Evolutionary conservation across 208 protist species (phyloP).

Genomic region (Crithidia sp.): DNA sequence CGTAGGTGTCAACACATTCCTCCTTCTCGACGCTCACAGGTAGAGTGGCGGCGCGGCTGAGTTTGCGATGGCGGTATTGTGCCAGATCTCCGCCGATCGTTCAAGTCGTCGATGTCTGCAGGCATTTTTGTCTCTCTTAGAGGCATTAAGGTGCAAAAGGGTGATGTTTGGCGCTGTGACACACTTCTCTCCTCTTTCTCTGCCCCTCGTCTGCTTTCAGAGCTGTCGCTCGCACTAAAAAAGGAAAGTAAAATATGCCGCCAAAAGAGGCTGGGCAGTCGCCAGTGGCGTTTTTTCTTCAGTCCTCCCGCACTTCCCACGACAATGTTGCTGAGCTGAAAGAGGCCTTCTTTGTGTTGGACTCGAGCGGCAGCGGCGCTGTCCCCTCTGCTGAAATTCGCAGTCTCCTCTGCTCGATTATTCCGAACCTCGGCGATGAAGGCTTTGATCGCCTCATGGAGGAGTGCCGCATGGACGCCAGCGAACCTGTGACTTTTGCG

Average conservation of each 20-base stretch:
- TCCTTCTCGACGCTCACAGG: too few species aligned
- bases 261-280: constrained; percentile 13
- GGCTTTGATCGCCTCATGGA: constrained; percentile 40
- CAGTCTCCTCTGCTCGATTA: constrained; percentile 34
- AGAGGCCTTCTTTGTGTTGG: constrained; percentile 62
- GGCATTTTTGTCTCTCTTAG: too few species aligned
- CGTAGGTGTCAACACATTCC: too few species aligned
- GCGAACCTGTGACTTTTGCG: constrained; percentile 53
- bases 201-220: not conserved
- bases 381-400: constrained; percentile 44
- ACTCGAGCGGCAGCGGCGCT: constrained; percentile 48
- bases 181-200: constrained; percentile 11
- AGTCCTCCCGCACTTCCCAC: constrained; percentile 31
- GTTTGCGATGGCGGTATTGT: too few species aligned
- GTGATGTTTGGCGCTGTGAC: too few species aligned
- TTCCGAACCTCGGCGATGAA: constrained; percentile 31
- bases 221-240: too few species aligned
- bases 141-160: too few species aligned
- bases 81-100: too few species aligned
- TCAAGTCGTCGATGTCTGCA: too few species aligned
- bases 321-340: constrained; percentile 69
- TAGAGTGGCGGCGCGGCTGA: too few species aligned
- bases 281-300: not conserved
- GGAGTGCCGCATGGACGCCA: constrained; percentile 38
- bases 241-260: not conserved